Conservation (phyloP, 2,329 filamentous ascomycete species). For the Myriosclerotinia curreyana region DNA sequence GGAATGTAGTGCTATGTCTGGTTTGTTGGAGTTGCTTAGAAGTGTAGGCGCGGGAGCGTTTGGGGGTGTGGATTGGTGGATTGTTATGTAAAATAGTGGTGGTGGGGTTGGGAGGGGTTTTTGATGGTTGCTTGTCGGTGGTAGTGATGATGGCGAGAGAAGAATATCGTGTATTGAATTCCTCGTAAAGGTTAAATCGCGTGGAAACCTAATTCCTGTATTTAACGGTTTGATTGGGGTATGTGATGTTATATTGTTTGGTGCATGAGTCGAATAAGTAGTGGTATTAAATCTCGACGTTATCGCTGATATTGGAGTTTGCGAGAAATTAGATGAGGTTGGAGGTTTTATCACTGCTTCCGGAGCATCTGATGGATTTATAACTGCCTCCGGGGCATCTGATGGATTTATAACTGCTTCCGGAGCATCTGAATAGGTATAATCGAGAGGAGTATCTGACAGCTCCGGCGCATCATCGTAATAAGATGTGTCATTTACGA, state of each 20-base stretch:
- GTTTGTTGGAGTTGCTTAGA: slow-evolving; percentile 19
- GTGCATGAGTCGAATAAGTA: not conserved
- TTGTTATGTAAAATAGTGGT: slow-evolving; percentile 33
- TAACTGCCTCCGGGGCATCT: slow-evolving; percentile 6
- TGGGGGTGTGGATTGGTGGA: slow-evolving; percentile 22
- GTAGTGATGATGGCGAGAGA: slow-evolving; percentile 31
- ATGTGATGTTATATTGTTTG: slow-evolving; percentile 13
- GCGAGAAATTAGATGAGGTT: not conserved
- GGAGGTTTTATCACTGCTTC: slow-evolving; percentile 17
- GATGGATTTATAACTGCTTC: slow-evolving; percentile 6
- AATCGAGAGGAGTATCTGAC: slow-evolving; percentile 17
- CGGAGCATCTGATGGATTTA: slow-evolving; percentile 17
- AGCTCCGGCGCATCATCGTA: slow-evolving; percentile 17
- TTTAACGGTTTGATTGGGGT: slow-evolving; percentile 23
- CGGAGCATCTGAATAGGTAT: slow-evolving; percentile 22
- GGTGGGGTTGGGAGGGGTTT: slow-evolving; percentile 32
- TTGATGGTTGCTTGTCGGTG: slow-evolving; percentile 28
- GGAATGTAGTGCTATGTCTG: slow-evolving; percentile 33
- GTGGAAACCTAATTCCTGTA: slow-evolving; percentile 28
- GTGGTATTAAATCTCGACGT: slow-evolving; percentile 20
- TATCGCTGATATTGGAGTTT: slow-evolving; percentile 19
- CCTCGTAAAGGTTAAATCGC: slow-evolving; percentile 33
- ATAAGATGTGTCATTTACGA: slow-evolving; percentile 4
- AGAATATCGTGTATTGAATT: slow-evolving; percentile 30
- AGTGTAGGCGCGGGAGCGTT: not conserved